These are phyloP conservation scores for Eleusine indica DNA, from an alignment of 176 grass and related monocot genomes.

Conservation along the genomic window DNA sequence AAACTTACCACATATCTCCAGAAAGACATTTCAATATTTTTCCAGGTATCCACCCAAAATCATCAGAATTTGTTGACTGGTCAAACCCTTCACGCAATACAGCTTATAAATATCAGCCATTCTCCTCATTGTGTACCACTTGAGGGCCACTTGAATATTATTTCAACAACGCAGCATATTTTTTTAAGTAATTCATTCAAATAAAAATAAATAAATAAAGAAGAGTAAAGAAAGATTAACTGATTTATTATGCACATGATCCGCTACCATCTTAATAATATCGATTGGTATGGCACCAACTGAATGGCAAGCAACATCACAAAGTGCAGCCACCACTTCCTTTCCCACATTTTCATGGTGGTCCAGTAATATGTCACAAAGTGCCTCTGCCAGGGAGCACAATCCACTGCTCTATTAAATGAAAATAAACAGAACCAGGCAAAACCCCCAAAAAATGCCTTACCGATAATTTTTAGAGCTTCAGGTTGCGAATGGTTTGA, in stretches of 20 bases:
- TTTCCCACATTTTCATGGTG: slow-evolving; percentile 96
- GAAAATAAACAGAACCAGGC: too few relatives aligned
- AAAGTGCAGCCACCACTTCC: slow-evolving; percentile 84
- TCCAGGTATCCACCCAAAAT: slow-evolving; percentile 96
- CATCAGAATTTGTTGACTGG: slow-evolving; percentile 50
- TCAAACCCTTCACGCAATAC: slow-evolving; percentile 59
- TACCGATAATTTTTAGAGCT: slow-evolving; percentile 89
- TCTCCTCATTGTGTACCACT: slow-evolving; percentile 93
- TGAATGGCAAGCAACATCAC: slow-evolving; percentile 80
- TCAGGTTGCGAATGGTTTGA: slow-evolving; percentile 77
- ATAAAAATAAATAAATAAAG: slow-evolving; percentile 14
- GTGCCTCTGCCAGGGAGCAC: slow-evolving; percentile 68
- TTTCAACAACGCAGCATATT: not conserved
- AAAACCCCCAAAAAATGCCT: slow-evolving; percentile 23
- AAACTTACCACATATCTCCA: slow-evolving; percentile 84
- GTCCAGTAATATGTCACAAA: slow-evolving; percentile 91
- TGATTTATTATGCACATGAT: slow-evolving; percentile 96
- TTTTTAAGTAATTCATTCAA: slow-evolving; percentile 39
- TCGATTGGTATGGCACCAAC: slow-evolving; percentile 67
- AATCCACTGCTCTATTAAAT: slow-evolving; percentile 39
- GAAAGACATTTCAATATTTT: slow-evolving; percentile 97
- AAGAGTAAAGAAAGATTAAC: slow-evolving; percentile 52
- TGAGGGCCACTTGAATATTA: slow-evolving; percentile 60
- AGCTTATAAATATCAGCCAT: slow-evolving; percentile 87
- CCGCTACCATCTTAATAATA: slow-evolving; percentile 75